Base-by-base conservation (phyloP, 805 yeast genomes). In the Myxozyma vanderwaltii region DNA sequence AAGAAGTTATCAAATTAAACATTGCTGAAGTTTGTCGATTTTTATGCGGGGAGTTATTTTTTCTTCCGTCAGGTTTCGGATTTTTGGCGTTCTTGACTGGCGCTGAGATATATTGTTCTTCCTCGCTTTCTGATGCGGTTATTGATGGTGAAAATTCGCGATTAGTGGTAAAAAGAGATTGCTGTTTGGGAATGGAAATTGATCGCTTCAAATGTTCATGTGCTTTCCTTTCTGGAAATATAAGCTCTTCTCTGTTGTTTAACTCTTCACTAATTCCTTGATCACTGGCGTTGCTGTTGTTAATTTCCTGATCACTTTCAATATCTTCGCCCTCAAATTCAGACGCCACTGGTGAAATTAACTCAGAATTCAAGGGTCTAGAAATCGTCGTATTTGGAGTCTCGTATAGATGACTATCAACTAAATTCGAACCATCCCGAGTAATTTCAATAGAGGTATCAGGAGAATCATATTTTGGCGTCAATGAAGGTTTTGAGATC, bases 11-110 rank as follows among this genome's bases (percentile, higher is more conserved):
- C 17, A 53, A 26, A 38, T 39, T 38, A n/a, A 13, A 36, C 33
- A n/a, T 13, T 1, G 54, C 50, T 7, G 50, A 31, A 35, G 7
- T 15, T 27, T 49, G 54, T 24, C 54, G 44, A 29, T 49, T 55
- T 29, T 49, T 55, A 17, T 55, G 59, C 21, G 59, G 54, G 43
- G 59, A 55, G 38, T 53, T 53, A 26, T 27, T 45, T 27, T 36
- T 33, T 19, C 54, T 44, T 4, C 52, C 58, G 17, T 47, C 53
- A n/a, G 44, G 19, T 43, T 13, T 17, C 36, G 17, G 39, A 5
- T 33, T 21, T 29, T 19, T 29, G 17, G 15, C 40, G n/a, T 23
- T 33, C 40, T 38, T 2, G 43, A 19, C 40, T n/a, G 43, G 33
- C 17, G 31, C 24, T 2, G 1, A 19, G 3, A n/a, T 3, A 8